Evolutionary conservation across 2,329 filamentous ascomycete species (phyloP).

Genomic region (Pseudogymnoascus sp.): DNA sequence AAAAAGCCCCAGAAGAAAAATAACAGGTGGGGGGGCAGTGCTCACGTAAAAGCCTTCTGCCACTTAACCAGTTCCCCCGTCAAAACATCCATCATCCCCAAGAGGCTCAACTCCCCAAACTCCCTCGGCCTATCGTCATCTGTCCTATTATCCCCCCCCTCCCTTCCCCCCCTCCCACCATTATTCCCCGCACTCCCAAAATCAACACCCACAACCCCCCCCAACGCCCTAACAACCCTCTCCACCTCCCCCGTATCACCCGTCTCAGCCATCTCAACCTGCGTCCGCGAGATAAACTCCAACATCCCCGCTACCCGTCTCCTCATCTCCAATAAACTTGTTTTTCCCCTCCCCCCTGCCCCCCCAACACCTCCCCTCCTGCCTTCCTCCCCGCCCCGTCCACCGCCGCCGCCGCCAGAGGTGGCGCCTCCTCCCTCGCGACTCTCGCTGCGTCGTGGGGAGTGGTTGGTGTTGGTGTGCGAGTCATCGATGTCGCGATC

Average conservation of each 20-base stretch:
- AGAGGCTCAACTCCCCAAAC: conserved; percentile 60
- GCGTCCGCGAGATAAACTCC: conserved; percentile 82
- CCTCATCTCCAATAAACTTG: conserved; percentile 83
- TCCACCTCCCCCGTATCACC: conserved; percentile 31
- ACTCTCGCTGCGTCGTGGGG: conserved; percentile 44
- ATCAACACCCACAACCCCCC: background rate
- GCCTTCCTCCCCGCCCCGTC: conserved; percentile 25
- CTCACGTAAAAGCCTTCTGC: conserved; percentile 27
- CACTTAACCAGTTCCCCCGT: conserved; percentile 31
- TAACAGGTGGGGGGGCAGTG: too few relatives aligned
- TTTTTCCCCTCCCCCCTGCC: conserved; percentile 41
- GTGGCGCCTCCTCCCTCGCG: conserved; percentile 25
- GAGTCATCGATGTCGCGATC: conserved; percentile 48
- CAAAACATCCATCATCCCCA: conserved; percentile 34
- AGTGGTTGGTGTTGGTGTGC: conserved; percentile 35
- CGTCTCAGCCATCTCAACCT: conserved; percentile 69
- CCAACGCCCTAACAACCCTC: conserved; percentile 21
- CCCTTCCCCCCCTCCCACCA: conserved; percentile 34
- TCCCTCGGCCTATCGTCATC: conserved; percentile 27
- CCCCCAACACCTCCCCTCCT: conserved; percentile 15
- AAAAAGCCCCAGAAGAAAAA: too few relatives aligned
- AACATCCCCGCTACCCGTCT: conserved; percentile 74
- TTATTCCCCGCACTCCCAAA: conserved; percentile 18
- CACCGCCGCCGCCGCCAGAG: conserved; percentile 13
- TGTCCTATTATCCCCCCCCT: conserved; percentile 19